Percentiles rank a stretch among this genome's conserved stretches.
These are phyloP conservation scores for Fremontodendron californicum DNA, from an alignment of 345 rosid genomes.

Conservation along the genomic window DNA sequence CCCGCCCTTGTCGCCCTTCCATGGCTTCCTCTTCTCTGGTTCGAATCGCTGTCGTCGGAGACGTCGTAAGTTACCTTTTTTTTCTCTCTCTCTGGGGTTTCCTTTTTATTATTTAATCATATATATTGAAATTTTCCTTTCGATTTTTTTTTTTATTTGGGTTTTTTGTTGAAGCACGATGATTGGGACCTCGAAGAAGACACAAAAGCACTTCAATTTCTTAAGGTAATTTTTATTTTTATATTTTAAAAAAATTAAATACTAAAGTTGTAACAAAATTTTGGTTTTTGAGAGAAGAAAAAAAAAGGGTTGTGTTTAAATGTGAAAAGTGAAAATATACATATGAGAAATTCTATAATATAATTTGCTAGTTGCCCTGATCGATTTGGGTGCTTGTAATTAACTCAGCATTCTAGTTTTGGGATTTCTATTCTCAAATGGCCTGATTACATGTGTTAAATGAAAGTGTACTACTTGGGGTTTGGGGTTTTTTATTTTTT, in stretches of 20 bases:
- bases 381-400: not conserved
- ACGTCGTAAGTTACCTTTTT: slow-evolving; percentile 39
- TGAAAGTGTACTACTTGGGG: not conserved
- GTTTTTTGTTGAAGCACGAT: slow-evolving; percentile 52
- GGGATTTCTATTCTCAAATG: not conserved
- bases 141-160: not conserved
- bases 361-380: not conserved
- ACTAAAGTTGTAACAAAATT: not conserved
- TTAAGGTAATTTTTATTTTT: slow-evolving; percentile 42
- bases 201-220: slow-evolving; percentile 59
- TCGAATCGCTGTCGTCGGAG: slow-evolving; percentile 58
- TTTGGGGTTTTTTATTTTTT: not conserved
- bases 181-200: slow-evolving; percentile 73
- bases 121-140: not conserved
- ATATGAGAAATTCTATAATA: not conserved
- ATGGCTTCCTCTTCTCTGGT: slow-evolving; percentile 42
- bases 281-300: not conserved
- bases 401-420: not conserved
- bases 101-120: not conserved
- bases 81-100: not conserved
- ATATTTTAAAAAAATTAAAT: not conserved
- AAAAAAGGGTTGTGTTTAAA: not conserved
- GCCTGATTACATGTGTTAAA: not conserved
- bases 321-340: not conserved
- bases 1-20: slow-evolving; percentile 5